A percentile compares a stretch with the other conserved stretches of the same genome.
These are phyloP conservation scores for Metarhizium anisopliae DNA, from an alignment of 2,329 filamentous ascomycete species.

Conservation along the genomic window DNA sequence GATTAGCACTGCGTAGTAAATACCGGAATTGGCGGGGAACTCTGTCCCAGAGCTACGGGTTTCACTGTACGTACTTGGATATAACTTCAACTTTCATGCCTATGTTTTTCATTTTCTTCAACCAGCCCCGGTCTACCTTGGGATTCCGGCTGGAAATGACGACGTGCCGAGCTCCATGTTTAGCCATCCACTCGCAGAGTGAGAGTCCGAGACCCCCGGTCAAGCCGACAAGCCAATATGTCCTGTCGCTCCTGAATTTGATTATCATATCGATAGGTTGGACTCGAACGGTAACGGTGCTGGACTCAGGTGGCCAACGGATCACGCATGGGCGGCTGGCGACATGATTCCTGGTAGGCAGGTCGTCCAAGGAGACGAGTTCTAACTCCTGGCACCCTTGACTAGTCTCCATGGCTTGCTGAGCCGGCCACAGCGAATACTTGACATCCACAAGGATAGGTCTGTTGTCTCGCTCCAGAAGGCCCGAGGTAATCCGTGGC, in stretches of 20 bases:
- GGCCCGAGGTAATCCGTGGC: background rate
- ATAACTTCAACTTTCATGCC: background rate
- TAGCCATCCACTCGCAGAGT: slow-evolving; percentile 26
- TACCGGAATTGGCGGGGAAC: no score
- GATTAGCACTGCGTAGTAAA: no score
- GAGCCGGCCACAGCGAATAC: slow-evolving; percentile 6
- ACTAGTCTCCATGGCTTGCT: no score
- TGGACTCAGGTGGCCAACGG: background rate
- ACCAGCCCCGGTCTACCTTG: background rate
- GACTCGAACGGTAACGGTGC: background rate
- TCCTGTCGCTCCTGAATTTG: background rate
- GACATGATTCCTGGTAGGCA: background rate
- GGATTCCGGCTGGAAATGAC: slow-evolving; percentile 1
- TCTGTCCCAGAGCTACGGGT: background rate
- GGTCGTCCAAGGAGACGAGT: background rate
- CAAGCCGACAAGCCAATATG: slow-evolving; percentile 23
- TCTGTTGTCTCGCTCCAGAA: background rate
- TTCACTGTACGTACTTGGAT: background rate
- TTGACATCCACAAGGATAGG: slow-evolving; percentile 1
- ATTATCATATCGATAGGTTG: slow-evolving; percentile 8
- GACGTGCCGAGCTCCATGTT: slow-evolving; percentile 13
- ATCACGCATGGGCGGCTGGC: no score
- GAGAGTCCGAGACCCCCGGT: slow-evolving; percentile 25
- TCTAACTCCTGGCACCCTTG: background rate
- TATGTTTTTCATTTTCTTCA: background rate